These are phyloP conservation scores for Pythium volutum DNA, from an alignment of 352 stramenopile species.

Conservation along the genomic window DNA sequence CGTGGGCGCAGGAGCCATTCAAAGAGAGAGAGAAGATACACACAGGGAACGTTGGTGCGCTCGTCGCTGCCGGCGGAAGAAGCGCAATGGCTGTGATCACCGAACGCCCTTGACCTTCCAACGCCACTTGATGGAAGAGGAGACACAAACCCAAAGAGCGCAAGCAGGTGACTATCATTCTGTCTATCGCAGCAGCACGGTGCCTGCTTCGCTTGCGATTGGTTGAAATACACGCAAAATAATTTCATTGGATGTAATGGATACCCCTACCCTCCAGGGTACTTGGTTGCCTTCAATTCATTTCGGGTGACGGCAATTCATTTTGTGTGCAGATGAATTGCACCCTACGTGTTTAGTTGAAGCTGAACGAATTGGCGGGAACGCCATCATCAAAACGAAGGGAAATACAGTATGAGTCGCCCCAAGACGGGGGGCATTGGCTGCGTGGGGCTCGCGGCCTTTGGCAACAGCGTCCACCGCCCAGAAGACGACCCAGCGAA, in stretches of 20 bases:
- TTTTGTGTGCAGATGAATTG: slow-evolving; percentile 8
- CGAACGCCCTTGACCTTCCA: not conserved
- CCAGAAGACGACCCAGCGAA: slow-evolving; percentile 7
- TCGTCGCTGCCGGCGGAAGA: slow-evolving; percentile 12
- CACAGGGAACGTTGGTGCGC: not conserved
- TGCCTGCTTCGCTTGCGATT: not conserved
- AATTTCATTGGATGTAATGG: slow-evolving; percentile 9
- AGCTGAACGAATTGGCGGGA: slow-evolving; percentile 6
- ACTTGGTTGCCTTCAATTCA: slow-evolving; percentile 15
- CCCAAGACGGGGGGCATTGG: not conserved
- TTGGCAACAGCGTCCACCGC: slow-evolving; percentile 25
- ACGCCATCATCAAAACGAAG: not conserved
- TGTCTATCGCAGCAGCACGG: not conserved
- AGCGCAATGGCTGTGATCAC: slow-evolving; percentile 11
- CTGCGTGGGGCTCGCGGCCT: slow-evolving; percentile 24
- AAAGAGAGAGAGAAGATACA: not conserved
- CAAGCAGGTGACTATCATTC: slow-evolving; percentile 13
- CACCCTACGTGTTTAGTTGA: not conserved
- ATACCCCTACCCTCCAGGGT: slow-evolving; percentile 1
- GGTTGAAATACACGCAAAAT: not conserved
- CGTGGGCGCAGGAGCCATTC: slow-evolving; percentile 24
- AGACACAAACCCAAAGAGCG: not conserved
- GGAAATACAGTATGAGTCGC: not conserved
- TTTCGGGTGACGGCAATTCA: slow-evolving; percentile 16
- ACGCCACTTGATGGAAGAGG: not conserved